A percentile compares a stretch with the other conserved stretches of the same genome.
Conservation (phyloP, 2,329 filamentous ascomycete species). For the Davidsoniella australis region DNA sequence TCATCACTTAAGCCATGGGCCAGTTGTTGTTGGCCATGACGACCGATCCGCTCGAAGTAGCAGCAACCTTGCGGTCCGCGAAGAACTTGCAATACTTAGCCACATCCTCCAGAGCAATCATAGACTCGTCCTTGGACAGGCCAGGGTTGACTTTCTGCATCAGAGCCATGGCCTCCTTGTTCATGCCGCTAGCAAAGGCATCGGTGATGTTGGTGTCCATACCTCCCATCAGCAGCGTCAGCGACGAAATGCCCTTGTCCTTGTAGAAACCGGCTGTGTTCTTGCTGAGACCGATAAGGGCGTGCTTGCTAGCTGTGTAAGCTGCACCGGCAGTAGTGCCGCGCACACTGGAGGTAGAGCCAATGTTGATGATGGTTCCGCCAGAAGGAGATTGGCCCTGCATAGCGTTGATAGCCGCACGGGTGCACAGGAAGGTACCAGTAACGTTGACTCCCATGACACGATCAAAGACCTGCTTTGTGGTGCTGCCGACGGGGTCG, state of each 20-base stretch:
- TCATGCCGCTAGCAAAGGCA: constrained; percentile 22
- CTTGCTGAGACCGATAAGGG: constrained; percentile 34
- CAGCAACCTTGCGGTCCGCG: constrained; percentile 19
- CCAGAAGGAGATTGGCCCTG: constrained; percentile 15
- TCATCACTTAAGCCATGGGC: constrained; percentile 18
- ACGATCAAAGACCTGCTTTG: constrained; percentile 31
- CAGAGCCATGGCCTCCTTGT: constrained; percentile 20
- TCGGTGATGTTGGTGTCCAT: constrained; percentile 39
- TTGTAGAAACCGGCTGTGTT: constrained; percentile 41
- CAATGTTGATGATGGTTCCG: constrained; percentile 36
- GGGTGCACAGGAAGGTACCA: constrained; percentile 34
- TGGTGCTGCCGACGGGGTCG: constrained; percentile 30
- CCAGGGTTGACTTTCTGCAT: constrained; percentile 17
- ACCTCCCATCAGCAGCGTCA: constrained; percentile 33
- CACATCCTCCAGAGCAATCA: constrained; percentile 20
- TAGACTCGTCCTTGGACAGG: constrained; percentile 17
- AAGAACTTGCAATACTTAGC: constrained; percentile 25
- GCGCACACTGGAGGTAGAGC: constrained; percentile 27
- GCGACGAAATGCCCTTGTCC: constrained; percentile 33
- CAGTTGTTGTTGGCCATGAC: constrained; percentile 22
- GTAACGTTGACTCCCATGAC: constrained; percentile 40
- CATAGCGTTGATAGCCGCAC: constrained; percentile 27
- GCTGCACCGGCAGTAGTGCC: constrained; percentile 27
- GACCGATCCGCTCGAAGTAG: constrained; percentile 19
- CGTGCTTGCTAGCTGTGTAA: constrained; percentile 38